A percentile compares a stretch with the other conserved stretches of the same genome.
Evolutionary conservation across 441 rosid species (phyloP).

Genomic region (Hypseocharis bilobata): DNA sequence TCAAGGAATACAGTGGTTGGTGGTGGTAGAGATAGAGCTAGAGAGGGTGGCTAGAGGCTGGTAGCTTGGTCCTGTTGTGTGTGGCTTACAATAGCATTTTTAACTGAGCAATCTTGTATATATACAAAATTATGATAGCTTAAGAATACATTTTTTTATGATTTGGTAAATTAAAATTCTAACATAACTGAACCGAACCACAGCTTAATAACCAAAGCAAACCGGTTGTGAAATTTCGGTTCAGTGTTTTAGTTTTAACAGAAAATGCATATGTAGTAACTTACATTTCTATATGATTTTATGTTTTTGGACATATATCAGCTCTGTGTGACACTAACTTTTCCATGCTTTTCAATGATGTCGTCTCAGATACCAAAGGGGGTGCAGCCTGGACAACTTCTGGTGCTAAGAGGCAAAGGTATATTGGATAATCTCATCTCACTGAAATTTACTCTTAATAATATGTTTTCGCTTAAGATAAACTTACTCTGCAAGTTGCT

Average conservation of each 20-base stretch:
- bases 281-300: constrained; percentile 1
- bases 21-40: too few species aligned
- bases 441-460: background rate
- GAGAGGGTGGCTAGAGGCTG: too few species aligned
- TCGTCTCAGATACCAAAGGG: constrained; percentile 71
- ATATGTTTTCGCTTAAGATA: constrained; percentile 13
- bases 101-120: too few species aligned
- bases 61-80: too few species aligned
- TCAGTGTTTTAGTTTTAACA: background rate
- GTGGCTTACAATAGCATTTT: too few species aligned
- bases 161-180: background rate
- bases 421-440: constrained; percentile 13
- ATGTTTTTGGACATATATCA: background rate
- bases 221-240: background rate
- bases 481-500: constrained; percentile 22
- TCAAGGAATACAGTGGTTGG: too few species aligned
- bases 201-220: too few species aligned
- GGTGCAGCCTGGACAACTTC: constrained; percentile 67
- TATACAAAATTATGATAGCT: too few species aligned
- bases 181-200: too few species aligned
- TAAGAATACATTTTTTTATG: too few species aligned
- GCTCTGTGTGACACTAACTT: constrained; percentile 4
- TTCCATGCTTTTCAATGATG: constrained; percentile 22
- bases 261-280: background rate
- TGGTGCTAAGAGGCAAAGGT: constrained; percentile 80